Evolutionary conservation across 305 asterid species (phyloP).

Genomic region (Plantago lanceolata): DNA sequence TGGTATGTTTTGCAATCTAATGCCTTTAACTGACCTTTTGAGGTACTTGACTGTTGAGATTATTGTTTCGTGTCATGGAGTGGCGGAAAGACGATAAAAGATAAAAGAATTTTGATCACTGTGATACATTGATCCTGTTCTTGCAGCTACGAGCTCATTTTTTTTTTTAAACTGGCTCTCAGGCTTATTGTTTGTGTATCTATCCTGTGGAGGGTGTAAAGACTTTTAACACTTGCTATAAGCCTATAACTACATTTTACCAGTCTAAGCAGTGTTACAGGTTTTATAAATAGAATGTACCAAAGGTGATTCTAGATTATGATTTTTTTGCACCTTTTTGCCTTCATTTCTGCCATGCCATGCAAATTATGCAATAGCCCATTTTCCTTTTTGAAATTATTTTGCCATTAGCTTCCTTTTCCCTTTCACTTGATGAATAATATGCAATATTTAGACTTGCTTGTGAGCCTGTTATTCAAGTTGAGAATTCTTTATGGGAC

Average conservation of each 20-base stretch:
- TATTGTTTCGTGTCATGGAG: background rate
- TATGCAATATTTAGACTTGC: background rate
- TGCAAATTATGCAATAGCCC: background rate
- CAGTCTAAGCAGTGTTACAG: background rate
- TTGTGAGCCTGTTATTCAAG: background rate
- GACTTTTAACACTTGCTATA: background rate
- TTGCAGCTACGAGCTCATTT: background rate
- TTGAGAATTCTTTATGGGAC: no score
- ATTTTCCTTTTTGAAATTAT: background rate
- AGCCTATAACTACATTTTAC: background rate
- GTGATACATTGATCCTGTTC: background rate
- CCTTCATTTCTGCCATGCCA: no score
- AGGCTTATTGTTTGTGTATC: background rate
- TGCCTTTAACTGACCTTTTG: background rate
- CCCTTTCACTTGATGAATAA: background rate
- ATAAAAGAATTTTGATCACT: background rate
- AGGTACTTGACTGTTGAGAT: slow-evolving; percentile 2
- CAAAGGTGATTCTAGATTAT: background rate
- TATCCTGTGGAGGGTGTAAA: background rate
- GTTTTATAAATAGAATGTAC: background rate
- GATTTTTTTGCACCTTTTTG: background rate
- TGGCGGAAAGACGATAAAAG: background rate
- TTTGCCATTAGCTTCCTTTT: background rate
- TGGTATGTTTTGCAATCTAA: slow-evolving; percentile 6
- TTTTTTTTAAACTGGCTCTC: background rate